A percentile compares a stretch with the other conserved stretches of the same genome.
These are phyloP conservation scores for Rhodotorula kratochvilovae DNA, from an alignment of 768 basidiomycete species.

Conservation along the genomic window DNA sequence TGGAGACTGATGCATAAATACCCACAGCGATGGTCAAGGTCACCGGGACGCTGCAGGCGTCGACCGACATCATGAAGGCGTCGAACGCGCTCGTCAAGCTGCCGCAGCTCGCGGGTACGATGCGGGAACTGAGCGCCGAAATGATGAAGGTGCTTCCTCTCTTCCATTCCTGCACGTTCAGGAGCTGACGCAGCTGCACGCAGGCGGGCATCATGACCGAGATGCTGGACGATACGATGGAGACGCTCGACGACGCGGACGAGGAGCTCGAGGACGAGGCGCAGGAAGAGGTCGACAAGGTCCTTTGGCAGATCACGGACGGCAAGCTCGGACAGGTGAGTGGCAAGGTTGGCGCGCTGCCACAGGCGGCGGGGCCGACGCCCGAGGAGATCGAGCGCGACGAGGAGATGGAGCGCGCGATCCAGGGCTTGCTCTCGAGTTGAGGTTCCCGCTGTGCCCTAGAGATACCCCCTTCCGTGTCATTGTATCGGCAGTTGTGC, in stretches of 20 bases:
- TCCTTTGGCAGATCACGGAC: conserved; percentile 88
- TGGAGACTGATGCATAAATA: neutral
- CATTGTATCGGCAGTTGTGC: neutral
- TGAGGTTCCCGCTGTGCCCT: neutral
- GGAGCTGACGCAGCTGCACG: conserved; percentile 44
- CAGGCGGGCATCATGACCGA: conserved; percentile 90
- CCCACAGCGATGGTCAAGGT: conserved; percentile 85
- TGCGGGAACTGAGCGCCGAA: conserved; percentile 99
- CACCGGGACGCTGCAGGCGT: conserved; percentile 94
- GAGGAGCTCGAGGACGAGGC: conserved; percentile 95
- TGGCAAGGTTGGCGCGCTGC: conserved; percentile 39
- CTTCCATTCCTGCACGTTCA: neutral
- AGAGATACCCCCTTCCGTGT: neutral
- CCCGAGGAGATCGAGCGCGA: conserved; percentile 34
- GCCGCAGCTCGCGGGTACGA: conserved; percentile 83
- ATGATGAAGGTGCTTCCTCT: conserved; percentile 71
- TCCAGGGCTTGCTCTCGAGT: conserved; percentile 31
- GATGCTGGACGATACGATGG: conserved; percentile 90
- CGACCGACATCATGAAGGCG: conserved; percentile 96
- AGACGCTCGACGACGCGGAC: conserved; percentile 57
- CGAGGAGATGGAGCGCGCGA: conserved; percentile 40
- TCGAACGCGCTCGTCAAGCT: conserved; percentile 88
- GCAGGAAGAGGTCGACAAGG: conserved; percentile 93
- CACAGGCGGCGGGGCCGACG: conserved; percentile 32
- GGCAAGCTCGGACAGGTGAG: conserved; percentile 49